Percentiles rank a stretch among this genome's conserved stretches.
These are phyloP conservation scores for Ogataea paraovalis DNA, from an alignment of 805 yeast species.

Conservation along the genomic window DNA sequence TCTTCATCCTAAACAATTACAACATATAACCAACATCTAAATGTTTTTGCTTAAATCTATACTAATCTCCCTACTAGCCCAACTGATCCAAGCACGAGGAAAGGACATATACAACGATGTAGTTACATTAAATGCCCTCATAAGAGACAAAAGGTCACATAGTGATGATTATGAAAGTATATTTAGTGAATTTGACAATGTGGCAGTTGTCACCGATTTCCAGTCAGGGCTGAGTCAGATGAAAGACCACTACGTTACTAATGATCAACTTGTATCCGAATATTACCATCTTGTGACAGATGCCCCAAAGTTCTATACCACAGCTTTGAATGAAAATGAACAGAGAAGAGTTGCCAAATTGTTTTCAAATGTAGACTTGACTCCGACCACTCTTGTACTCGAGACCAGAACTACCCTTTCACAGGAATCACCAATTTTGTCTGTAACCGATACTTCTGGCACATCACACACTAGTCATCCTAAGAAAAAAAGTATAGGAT, in stretches of 20 bases:
- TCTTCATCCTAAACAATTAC: no score
- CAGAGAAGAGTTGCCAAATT: background rate
- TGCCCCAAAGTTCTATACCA: background rate
- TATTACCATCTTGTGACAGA: background rate
- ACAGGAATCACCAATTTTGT: no score
- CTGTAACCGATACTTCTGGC: no score
- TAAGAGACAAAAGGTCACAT: background rate
- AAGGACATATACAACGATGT: background rate
- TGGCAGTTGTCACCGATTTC: background rate
- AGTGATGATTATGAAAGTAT: background rate
- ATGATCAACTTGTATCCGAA: background rate
- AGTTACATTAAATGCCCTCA: background rate
- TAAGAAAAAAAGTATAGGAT: no score
- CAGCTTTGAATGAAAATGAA: background rate
- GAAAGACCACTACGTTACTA: background rate
- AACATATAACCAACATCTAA: no score
- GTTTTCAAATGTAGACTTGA: background rate
- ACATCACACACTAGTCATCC: no score
- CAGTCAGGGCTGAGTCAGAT: background rate
- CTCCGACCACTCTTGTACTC: no score
- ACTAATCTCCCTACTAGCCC: background rate
- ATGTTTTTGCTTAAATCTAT: background rate
- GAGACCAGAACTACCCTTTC: no score
- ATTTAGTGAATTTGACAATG: background rate
- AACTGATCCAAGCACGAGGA: background rate